Evolutionary conservation across 139 green algal species (phyloP), one percentile per base, ranked within the genome.

Genomic region (Coelastrella sp.): DNA sequence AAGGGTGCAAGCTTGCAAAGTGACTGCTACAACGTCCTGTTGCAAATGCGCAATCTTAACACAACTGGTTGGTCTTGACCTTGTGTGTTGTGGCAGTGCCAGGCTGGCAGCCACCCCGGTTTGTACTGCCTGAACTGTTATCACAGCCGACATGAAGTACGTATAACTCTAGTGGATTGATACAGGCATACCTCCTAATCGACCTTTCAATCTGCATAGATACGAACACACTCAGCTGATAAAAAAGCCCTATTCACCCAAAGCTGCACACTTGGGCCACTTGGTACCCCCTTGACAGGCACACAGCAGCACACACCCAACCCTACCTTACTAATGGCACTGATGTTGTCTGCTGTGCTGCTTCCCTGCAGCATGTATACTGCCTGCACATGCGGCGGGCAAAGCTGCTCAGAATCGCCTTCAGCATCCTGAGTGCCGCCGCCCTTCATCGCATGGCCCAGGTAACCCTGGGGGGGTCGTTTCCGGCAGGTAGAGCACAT

Each of bases 361-460:
- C 56, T 83, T 54, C 78, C 78, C 56, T 47, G 78, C 78, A 83
- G 58, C 56, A 68, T 20, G 54, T 83, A 83, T 11, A 83, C 78
- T 83, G 78, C 78, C 23, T 83, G 78, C 14, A 83, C 78, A 83
- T 83, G 78, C 14, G 47, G 54, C 7, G 78, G 78, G 58, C 54
- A 83, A 5, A 83, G 78, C 78, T 83, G 17, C 78, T 83, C 78
- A 6, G 54, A 54, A 14, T 76, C 68, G 5, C 2, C 68, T 8
- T 76, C 68, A 76, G n/a, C 68, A 23, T 76, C 68, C 13, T 71
- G 11, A 71, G 13, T 14, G 16, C 11, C 64, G 4, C 16, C 64
- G 16, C 11, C 64, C 16, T 71, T 14, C 64, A 71, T 14, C 64
- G 16, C 3, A 11, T 20, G 3, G 11, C 13, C 11, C 64, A 71